Evolutionary conservation across 1,139 yeast genomes (phyloP).

Genomic region (Debaryomyces nepalensis): DNA sequence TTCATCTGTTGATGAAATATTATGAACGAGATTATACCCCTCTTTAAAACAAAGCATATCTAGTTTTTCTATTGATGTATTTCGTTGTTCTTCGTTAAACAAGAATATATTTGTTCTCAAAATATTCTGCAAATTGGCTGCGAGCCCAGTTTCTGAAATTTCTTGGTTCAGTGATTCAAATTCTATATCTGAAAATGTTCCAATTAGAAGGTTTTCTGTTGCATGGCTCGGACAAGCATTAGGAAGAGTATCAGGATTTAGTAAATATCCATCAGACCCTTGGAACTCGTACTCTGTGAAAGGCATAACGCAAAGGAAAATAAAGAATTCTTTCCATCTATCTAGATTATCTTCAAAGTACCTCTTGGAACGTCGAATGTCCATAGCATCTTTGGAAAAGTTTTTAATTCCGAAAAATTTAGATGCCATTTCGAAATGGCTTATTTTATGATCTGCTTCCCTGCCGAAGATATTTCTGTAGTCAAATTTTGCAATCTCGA

Average conservation of each 20-base stretch:
- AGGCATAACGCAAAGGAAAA: conserved; percentile 6
- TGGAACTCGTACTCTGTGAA: conserved; percentile 7
- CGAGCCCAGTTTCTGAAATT: neutral
- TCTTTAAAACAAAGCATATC: neutral
- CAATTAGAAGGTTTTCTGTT: conserved; percentile 1
- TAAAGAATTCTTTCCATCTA: conserved; percentile 4
- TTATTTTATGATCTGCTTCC: too few species aligned
- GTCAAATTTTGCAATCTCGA: too few species aligned
- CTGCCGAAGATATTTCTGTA: too few species aligned
- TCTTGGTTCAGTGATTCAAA: conserved; percentile 1
- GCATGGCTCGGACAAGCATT: neutral
- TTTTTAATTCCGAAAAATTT: too few species aligned
- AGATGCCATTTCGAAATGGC: too few species aligned
- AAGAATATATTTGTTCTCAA: conserved; percentile 1
- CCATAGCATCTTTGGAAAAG: too few species aligned
- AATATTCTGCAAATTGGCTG: neutral
- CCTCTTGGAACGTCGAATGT: too few species aligned
- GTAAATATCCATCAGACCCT: neutral
- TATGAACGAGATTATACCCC: neutral
- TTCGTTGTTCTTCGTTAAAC: neutral
- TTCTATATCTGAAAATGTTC: conserved; percentile 4
- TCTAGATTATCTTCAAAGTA: neutral
- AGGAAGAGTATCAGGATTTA: conserved; percentile 2
- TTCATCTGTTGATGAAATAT: neutral
- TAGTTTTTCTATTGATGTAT: neutral